Conservation (phyloP, 2,329 filamentous ascomycete species). For the Scedosporium apiospermum region DNA sequence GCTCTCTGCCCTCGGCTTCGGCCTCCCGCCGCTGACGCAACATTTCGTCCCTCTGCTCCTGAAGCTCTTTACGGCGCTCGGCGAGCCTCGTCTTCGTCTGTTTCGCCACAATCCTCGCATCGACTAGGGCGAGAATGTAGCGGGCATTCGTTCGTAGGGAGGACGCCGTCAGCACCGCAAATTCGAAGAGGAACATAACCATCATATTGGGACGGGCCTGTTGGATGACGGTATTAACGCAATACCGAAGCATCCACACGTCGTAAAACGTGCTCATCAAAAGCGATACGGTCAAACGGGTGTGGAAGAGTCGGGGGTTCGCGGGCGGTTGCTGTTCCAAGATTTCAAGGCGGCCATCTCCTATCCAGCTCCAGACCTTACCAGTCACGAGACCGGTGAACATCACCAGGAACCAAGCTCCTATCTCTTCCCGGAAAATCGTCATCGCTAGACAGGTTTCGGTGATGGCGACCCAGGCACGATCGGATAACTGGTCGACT, state of each 20-base stretch:
- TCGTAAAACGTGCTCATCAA: constrained; percentile 73
- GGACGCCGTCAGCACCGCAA: constrained; percentile 73
- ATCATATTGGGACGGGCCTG: constrained; percentile 96
- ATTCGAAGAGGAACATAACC: constrained; percentile 99
- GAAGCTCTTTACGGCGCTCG: constrained; percentile 59
- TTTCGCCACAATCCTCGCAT: constrained; percentile 63
- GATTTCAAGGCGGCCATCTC: constrained; percentile 85
- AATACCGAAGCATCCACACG: constrained; percentile 69
- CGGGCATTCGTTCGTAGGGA: constrained; percentile 71
- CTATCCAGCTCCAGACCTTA: constrained; percentile 98
- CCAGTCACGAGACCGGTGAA: constrained; percentile 86
- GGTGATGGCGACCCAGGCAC: constrained; percentile 95
- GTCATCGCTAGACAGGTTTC: constrained; percentile 98
- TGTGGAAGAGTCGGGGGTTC: constrained; percentile 82
- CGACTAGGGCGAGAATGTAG: constrained; percentile 69
- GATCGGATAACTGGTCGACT: constrained; percentile 93
- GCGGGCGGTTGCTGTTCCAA: constrained; percentile 90
- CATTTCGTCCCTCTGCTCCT: constrained; percentile 45
- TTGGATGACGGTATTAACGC: constrained; percentile 71
- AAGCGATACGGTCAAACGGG: constrained; percentile 69
- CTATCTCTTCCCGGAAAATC: constrained; percentile 91
- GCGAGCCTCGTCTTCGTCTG: constrained; percentile 64
- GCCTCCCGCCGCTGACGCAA: constrained; percentile 37
- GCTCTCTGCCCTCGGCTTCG: constrained; percentile 28
- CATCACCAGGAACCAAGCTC: constrained; percentile 92